Evolutionary conservation across 352 stramenopile species (phyloP).

Genomic region (Pythium volutum): DNA sequence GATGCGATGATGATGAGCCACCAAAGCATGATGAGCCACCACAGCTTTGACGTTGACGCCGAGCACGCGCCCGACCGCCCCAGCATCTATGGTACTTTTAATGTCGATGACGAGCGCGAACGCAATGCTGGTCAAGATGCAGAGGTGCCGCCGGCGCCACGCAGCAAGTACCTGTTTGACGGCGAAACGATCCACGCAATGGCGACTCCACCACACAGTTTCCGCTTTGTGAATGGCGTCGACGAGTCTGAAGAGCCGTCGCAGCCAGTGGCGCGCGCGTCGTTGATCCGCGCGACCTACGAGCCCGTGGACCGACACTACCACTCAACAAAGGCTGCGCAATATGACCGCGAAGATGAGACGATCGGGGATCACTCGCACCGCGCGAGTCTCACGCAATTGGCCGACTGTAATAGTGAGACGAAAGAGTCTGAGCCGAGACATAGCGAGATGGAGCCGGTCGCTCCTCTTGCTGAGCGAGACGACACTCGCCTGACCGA

Average conservation of each 20-base stretch:
- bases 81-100: slow-evolving; percentile 51
- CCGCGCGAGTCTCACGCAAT: slow-evolving; percentile 17
- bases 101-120: slow-evolving; percentile 14
- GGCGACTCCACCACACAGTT: slow-evolving; percentile 50
- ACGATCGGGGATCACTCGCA: slow-evolving; percentile 24
- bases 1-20: slow-evolving; percentile 11
- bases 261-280: slow-evolving; percentile 42
- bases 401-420: neutral
- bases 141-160: slow-evolving; percentile 29
- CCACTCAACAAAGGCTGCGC: slow-evolving; percentile 62
- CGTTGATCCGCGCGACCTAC: slow-evolving; percentile 60
- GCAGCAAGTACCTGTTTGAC: slow-evolving; percentile 66
- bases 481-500: slow-evolving; percentile 3
- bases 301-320: slow-evolving; percentile 68
- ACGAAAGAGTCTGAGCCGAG: neutral
- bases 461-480: neutral
- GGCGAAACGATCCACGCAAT: slow-evolving; percentile 51
- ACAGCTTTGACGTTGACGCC: slow-evolving; percentile 59
- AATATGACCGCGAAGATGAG: slow-evolving; percentile 63
- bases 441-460: neutral
- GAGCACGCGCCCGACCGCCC: slow-evolving; percentile 31
- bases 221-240: slow-evolving; percentile 39
- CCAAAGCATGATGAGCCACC: slow-evolving; percentile 18
- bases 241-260: slow-evolving; percentile 29
- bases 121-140: slow-evolving; percentile 9